phyloP scores from a whole-genome alignment of 140 eudicot species.

The Cichorium intybus region DNA sequence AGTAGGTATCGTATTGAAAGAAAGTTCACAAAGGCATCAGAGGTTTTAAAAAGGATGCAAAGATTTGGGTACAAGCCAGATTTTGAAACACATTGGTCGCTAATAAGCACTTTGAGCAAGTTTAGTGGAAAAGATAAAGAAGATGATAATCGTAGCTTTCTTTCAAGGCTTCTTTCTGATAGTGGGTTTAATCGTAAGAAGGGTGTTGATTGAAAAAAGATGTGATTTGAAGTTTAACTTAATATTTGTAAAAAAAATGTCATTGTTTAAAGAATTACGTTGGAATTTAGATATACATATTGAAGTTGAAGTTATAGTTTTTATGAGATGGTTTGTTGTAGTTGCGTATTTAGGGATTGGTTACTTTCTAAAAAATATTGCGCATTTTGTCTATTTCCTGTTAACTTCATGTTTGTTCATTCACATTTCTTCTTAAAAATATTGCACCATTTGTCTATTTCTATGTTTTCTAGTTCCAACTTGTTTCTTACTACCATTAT shows the following conservation, averaged over 20 bases:
- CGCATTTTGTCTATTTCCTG: too few relatives aligned
- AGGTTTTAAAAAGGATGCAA: constrained; percentile 63
- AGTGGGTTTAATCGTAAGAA: constrained; percentile 55
- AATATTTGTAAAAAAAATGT: background rate
- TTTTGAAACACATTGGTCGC: constrained; percentile 88
- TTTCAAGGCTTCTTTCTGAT: constrained; percentile 69
- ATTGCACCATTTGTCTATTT: too few relatives aligned
- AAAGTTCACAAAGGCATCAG: constrained; percentile 57
- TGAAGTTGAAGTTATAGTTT: background rate
- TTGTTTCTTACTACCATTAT: too few relatives aligned
- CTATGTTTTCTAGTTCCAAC: too few relatives aligned
- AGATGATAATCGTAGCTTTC: constrained; percentile 39
- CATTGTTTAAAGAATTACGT: background rate
- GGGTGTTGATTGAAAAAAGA: constrained; percentile 18
- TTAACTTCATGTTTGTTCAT: too few relatives aligned
- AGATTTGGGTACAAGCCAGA: constrained; percentile 78
- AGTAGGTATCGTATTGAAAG: constrained; percentile 52
- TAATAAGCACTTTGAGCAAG: constrained; percentile 65
- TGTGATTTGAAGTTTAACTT: constrained; percentile 4
- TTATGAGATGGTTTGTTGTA: background rate
- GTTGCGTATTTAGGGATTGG: background rate
- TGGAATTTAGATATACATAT: background rate
- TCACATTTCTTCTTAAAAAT: too few relatives aligned
- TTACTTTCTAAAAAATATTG: too few relatives aligned
- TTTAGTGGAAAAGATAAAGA: constrained; percentile 34